These are phyloP conservation scores for Brassica rapa DNA, from an alignment of 345 rosid genomes.

Conservation along the genomic window DNA sequence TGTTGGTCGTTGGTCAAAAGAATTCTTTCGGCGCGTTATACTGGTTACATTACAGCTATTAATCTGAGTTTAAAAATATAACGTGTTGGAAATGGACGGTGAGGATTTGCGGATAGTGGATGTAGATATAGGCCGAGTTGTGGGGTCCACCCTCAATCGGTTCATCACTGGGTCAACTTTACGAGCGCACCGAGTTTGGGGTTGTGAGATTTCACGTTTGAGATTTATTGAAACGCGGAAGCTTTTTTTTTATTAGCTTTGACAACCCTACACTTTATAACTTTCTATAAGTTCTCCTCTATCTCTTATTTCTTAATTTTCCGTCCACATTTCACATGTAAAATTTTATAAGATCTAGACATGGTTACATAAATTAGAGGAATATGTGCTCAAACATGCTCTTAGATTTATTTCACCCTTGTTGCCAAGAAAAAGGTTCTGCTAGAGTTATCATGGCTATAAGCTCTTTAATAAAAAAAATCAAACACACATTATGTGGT, in stretches of 20 bases:
- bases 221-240: background rate
- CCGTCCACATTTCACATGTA: background rate
- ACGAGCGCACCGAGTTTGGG: constrained; percentile 29
- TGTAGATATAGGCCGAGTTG: constrained; percentile 22
- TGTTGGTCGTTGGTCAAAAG: constrained; percentile 37
- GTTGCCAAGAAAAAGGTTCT: background rate
- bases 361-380: background rate
- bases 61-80: constrained; percentile 4
- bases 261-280: background rate
- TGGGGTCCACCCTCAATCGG: constrained; percentile 31
- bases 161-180: constrained; percentile 24
- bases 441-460: background rate
- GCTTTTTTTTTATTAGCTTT: background rate
- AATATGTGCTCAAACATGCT: background rate
- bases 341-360: background rate
- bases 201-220: constrained; percentile 20
- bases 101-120: constrained; percentile 31
- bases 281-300: background rate
- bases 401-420: background rate
- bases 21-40: constrained; percentile 39
- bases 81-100: constrained; percentile 21
- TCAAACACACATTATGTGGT: background rate
- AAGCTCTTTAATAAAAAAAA: background rate
- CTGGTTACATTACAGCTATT: constrained; percentile 16
- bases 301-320: background rate